A percentile compares a stretch with the other conserved stretches of the same genome.
phyloP scores from a whole-genome alignment of 2,329 filamentous ascomycete species.

The Diaporthe destruens region DNA sequence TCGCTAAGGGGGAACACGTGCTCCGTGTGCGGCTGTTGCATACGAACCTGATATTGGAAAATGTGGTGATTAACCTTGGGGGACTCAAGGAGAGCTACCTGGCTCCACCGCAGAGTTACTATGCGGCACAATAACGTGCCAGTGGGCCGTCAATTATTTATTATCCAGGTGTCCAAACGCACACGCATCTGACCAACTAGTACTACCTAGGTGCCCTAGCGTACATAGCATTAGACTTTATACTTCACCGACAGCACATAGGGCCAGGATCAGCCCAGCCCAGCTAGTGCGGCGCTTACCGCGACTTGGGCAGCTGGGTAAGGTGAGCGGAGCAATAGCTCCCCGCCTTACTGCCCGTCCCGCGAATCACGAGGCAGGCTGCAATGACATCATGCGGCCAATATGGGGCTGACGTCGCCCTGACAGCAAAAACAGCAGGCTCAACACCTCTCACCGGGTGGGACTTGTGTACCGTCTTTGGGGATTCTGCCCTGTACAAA shows the following conservation, averaged over 20 bases:
- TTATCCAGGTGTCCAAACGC: no score
- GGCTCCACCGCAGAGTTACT: conserved; percentile 47
- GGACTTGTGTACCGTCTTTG: conserved; percentile 2
- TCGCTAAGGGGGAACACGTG: conserved; percentile 42
- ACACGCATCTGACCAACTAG: no score
- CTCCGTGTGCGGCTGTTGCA: conserved; percentile 48
- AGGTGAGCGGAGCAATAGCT: conserved; percentile 35
- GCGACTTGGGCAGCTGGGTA: not conserved
- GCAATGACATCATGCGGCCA: conserved; percentile 35
- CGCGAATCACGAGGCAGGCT: conserved; percentile 30
- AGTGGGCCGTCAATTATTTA: no score
- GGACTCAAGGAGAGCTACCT: conserved; percentile 53
- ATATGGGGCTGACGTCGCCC: conserved; percentile 17
- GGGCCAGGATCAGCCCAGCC: not conserved
- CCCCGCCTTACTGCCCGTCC: conserved; percentile 21
- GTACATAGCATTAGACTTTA: no score
- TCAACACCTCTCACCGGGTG: not conserved
- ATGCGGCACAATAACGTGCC: not conserved
- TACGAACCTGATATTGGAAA: conserved; percentile 50
- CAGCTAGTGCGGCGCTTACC: not conserved
- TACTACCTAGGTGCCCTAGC: no score
- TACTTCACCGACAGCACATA: not conserved
- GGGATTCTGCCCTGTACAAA: conserved; percentile 1
- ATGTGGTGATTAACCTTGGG: conserved; percentile 53
- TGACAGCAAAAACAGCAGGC: conserved; percentile 1